A percentile compares a stretch with the other conserved stretches of the same genome.
Evolutionary conservation across 306 rosid species (phyloP).

Genomic region (Hippophae tibetana): DNA sequence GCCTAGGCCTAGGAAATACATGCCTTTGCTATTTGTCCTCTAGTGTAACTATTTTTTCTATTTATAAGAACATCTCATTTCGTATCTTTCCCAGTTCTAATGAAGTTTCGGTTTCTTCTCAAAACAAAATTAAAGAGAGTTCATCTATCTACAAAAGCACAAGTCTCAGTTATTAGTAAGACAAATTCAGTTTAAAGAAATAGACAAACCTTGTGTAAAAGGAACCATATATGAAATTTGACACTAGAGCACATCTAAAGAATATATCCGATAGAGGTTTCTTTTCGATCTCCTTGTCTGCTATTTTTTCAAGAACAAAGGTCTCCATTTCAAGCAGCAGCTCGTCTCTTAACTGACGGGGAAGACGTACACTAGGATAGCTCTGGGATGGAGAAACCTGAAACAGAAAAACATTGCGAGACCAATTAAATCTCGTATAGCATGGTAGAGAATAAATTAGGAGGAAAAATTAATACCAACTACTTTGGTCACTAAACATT

Average conservation of each 20-base stretch:
- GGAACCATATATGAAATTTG: constrained; percentile 55
- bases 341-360: constrained; percentile 56
- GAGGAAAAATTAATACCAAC: too few relatives aligned
- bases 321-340: constrained; percentile 69
- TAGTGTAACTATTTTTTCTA: too few relatives aligned
- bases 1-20: too few relatives aligned
- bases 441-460: too few relatives aligned
- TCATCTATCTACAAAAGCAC: background rate
- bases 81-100: too few relatives aligned
- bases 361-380: constrained; percentile 41
- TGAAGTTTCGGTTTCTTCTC: too few relatives aligned
- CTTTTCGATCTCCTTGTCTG: constrained; percentile 39
- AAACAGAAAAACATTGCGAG: constrained; percentile 14
- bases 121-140: constrained; percentile 1
- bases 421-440: background rate
- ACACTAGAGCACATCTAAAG: constrained; percentile 55
- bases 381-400: constrained; percentile 42
- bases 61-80: too few relatives aligned
- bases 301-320: constrained; percentile 44
- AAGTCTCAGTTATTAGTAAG: background rate
- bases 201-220: constrained; percentile 49
- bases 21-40: too few relatives aligned
- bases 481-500: too few relatives aligned
- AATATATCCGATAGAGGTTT: constrained; percentile 47
- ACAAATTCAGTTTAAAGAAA: background rate